Evolutionary conservation across 2,329 filamentous ascomycete genomes (phyloP), one percentile per base, ranked within the genome.

Genomic region (Cryphonectria parasitica): DNA sequence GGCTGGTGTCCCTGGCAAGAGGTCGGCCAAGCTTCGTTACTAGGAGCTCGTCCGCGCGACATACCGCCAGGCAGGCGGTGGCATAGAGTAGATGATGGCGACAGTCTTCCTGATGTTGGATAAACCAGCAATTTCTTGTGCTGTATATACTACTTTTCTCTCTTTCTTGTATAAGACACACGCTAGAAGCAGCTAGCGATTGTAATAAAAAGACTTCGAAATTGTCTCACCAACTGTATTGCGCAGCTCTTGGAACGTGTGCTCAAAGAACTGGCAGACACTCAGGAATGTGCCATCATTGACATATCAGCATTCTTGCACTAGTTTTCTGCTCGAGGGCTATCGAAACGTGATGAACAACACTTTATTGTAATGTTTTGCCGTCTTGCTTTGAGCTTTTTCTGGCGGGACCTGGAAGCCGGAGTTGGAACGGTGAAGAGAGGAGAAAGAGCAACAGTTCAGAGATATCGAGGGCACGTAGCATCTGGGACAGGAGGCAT

Each of bases 131-230:
- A n/a, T 34, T 25, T 52, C 56, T 15, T 65, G 43, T 54, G 64
- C 28, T 65, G 64, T 54, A 65, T 22, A 65, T 56, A 65, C 52
- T n/a, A 62, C 34, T 52, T 65, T 19, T 28, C 54, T 64, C 22
- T 39, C 8, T 58, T 17, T 58, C 58, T 34, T 65, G 64, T 65
- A 65, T n/a, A 49, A 36, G 31, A 39, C 56, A 15, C 8, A 52
- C 6, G 45, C 64, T 52, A 52, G 22, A n/a, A 49, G 19, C 22
- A 39, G 43, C 43, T 52, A 65, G 64, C 62, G 45, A 36, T 65
- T 65, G 64, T 54, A 65, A 65, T 56, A 36, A 54, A 52, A 25
- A 65, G 52, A 22, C 25, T n/a, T 49, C 45, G 22, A 22, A 49
- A n/a, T 11, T 8, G 6, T n/a, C 45, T 49, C 45, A 49, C 7